Percentiles rank a stretch among this genome's conserved stretches.
These are phyloP conservation scores for Amaranthus cruentus DNA, from an alignment of 148 eudicot species.

Conservation along the genomic window DNA sequence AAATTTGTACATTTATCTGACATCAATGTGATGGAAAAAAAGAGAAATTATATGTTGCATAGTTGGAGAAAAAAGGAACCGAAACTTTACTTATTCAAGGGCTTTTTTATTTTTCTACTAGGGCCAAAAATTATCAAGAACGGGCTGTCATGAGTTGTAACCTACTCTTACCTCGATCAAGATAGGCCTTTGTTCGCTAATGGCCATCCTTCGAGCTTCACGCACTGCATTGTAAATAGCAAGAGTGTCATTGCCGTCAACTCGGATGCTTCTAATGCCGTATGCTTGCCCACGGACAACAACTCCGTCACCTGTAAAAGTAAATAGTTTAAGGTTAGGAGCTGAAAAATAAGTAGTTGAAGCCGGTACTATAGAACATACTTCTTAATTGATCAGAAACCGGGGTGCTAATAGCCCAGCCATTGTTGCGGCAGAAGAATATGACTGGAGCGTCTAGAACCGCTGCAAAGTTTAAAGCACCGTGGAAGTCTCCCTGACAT, in stretches of 20 bases:
- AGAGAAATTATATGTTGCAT: too few relatives aligned
- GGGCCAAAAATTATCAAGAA: too few relatives aligned
- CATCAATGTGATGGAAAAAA: too few relatives aligned
- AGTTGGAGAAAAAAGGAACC: too few relatives aligned
- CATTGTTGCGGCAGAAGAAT: slow-evolving; percentile 73
- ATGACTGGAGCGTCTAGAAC: slow-evolving; percentile 69
- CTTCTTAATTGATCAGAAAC: slow-evolving; percentile 49
- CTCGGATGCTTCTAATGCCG: slow-evolving; percentile 61
- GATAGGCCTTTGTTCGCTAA: slow-evolving; percentile 49
- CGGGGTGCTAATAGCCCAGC: slow-evolving; percentile 86
- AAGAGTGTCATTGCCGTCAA: slow-evolving; percentile 77
- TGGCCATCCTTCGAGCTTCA: slow-evolving; percentile 54
- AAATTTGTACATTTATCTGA: too few relatives aligned
- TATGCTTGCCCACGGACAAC: slow-evolving; percentile 69
- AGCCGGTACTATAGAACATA: not conserved
- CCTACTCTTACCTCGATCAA: slow-evolving; percentile 51
- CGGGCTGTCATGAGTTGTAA: not conserved
- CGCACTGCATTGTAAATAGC: slow-evolving; percentile 52
- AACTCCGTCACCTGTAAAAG: slow-evolving; percentile 66
- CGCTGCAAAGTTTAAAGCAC: slow-evolving; percentile 69
- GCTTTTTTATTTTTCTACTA: too few relatives aligned
- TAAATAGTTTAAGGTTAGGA: not conserved
- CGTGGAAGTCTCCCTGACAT: slow-evolving; percentile 73
- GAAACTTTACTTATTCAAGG: too few relatives aligned
- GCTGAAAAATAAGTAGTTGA: not conserved